These are phyloP conservation scores for Calonectria pseudoturangicola DNA, from an alignment of 2,329 filamentous ascomycete species.

Conservation along the genomic window DNA sequence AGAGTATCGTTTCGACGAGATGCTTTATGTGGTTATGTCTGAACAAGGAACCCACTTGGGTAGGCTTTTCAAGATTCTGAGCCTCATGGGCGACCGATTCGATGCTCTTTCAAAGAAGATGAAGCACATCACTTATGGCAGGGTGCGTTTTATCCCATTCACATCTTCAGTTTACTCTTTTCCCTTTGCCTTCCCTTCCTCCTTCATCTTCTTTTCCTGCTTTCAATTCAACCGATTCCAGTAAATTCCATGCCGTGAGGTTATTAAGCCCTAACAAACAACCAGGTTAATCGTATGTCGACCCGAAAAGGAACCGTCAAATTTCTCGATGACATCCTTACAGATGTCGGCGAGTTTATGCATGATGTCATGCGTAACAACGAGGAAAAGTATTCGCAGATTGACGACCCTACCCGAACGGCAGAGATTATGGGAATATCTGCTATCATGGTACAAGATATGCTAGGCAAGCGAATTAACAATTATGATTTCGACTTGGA, in stretches of 20 bases:
- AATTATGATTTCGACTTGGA: constrained; percentile 80
- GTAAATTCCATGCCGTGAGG: no score
- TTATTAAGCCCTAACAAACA: neutral
- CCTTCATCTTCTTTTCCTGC: neutral
- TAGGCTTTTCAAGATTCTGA: constrained; percentile 39
- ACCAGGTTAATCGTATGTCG: constrained; percentile 65
- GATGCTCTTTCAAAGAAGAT: constrained; percentile 27
- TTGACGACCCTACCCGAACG: constrained; percentile 76
- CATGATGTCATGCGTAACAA: constrained; percentile 82
- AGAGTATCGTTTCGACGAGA: constrained; percentile 63
- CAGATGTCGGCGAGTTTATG: constrained; percentile 79
- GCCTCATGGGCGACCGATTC: constrained; percentile 26
- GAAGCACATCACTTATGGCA: constrained; percentile 21
- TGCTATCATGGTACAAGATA: constrained; percentile 84
- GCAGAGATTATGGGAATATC: constrained; percentile 81
- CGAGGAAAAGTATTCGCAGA: constrained; percentile 78
- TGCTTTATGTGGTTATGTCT: constrained; percentile 63
- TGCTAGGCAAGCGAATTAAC: constrained; percentile 76
- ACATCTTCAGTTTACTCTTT: no score
- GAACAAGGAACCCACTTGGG: constrained; percentile 61
- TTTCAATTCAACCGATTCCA: no score
- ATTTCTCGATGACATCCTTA: constrained; percentile 74
- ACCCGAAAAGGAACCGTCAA: constrained; percentile 69
- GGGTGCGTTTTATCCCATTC: neutral
- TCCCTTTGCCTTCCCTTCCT: no score